Evolutionary conservation across 2,329 filamentous ascomycete genomes (phyloP).

Genomic region (Geosmithia flava): DNA sequence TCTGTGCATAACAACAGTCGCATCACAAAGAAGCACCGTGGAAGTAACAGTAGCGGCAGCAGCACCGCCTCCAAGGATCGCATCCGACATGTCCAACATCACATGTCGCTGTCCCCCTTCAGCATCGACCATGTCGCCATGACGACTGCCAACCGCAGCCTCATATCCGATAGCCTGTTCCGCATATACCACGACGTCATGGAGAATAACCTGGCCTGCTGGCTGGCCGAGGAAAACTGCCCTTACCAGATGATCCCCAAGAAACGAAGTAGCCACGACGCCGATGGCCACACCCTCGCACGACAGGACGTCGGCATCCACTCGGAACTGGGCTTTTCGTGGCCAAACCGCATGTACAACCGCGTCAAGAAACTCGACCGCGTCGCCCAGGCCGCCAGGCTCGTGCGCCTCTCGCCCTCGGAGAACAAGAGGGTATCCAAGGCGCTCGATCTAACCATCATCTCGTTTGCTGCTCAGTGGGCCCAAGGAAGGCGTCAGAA

Average conservation of each 20-base stretch:
- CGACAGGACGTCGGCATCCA: neutral
- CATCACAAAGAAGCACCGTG: neutral
- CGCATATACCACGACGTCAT: slow-evolving; percentile 41
- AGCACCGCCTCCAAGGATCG: neutral
- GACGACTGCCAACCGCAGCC: slow-evolving; percentile 11
- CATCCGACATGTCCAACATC: neutral
- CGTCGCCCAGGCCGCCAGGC: slow-evolving; percentile 22
- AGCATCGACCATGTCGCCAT: slow-evolving; percentile 7
- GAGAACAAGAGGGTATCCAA: slow-evolving; percentile 30
- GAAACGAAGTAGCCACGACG: neutral
- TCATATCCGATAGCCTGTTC: slow-evolving; percentile 28
- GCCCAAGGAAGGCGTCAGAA: slow-evolving; percentile 2
- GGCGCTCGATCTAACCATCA: slow-evolving; percentile 34
- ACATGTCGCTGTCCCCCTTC: slow-evolving; percentile 3
- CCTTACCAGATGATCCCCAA: slow-evolving; percentile 20
- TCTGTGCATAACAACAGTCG: neutral
- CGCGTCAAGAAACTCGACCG: slow-evolving; percentile 35
- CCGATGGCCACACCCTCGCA: neutral
- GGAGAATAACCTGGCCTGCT: slow-evolving; percentile 39
- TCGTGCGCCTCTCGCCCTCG: slow-evolving; percentile 23
- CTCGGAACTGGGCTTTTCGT: slow-evolving; percentile 22
- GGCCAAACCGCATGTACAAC: slow-evolving; percentile 34
- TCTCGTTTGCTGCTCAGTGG: slow-evolving; percentile 41
- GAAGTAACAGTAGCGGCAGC: neutral
- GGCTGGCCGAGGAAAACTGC: slow-evolving; percentile 39